Conservation (phyloP, 768 basidiomycete species). For the Rubroboletus pulcherrimus region DNA sequence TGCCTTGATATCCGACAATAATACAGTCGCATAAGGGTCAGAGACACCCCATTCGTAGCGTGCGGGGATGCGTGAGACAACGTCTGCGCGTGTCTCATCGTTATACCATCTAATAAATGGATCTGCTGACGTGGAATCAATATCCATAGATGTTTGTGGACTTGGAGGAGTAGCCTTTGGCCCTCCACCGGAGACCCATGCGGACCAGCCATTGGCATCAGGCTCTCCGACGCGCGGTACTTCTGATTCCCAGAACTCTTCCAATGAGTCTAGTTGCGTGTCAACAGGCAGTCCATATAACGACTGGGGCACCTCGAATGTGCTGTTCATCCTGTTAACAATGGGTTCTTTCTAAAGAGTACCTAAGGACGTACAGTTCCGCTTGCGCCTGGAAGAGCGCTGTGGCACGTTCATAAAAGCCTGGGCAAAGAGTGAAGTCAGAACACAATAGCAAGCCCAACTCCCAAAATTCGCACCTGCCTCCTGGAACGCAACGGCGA, state of each 20-base stretch:
- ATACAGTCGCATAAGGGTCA: slow-evolving; percentile 71
- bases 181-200: slow-evolving; percentile 51
- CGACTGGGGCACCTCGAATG: slow-evolving; percentile 52
- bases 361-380: slow-evolving; percentile 56
- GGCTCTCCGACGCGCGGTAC: slow-evolving; percentile 69
- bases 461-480: slow-evolving; percentile 51
- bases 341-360: not conserved
- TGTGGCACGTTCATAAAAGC: slow-evolving; percentile 67
- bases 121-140: slow-evolving; percentile 41
- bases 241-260: slow-evolving; percentile 86
- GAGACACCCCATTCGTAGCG: slow-evolving; percentile 48
- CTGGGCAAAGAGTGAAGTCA: slow-evolving; percentile 34
- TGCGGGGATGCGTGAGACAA: slow-evolving; percentile 41
- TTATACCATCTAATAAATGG: slow-evolving; percentile 66
- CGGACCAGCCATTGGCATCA: slow-evolving; percentile 62
- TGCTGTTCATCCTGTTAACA: slow-evolving; percentile 36
- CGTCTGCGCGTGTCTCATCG: slow-evolving; percentile 52
- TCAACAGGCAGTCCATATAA: slow-evolving; percentile 43
- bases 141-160: slow-evolving; percentile 13
- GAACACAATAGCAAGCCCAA: not conserved
- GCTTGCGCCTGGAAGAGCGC: slow-evolving; percentile 83
- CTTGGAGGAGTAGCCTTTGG: slow-evolving; percentile 25
- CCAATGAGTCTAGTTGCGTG: slow-evolving; percentile 53
- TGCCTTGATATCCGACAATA: slow-evolving; percentile 69
- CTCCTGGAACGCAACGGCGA: slow-evolving; percentile 54